Base-by-base conservation (phyloP, 768 basidiomycete species). In the Galerina sulciceps region DNA sequence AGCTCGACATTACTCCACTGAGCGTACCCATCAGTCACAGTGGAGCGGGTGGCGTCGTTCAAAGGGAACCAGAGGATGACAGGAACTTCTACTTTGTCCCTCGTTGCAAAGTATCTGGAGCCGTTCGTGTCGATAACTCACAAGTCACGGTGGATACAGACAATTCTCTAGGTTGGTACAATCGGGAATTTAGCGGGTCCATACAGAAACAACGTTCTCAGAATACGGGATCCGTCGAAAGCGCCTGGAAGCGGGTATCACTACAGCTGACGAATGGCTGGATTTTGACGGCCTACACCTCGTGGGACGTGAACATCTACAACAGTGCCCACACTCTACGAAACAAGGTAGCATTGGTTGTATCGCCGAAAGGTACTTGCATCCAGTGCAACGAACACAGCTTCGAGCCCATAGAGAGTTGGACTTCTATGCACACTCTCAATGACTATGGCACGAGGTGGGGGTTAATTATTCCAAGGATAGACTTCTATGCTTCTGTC, bases 371-470 rank as follows among this genome's bases (percentile, higher is more conserved):
- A 14, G 49, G 49, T 4, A 38, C 18, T 37, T 36, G 49, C n/a
- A 38, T 51, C 11, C 36, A 51, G 23, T 51, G 35, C 49, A 36
- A 51, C 3, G 49, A 40, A 38, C 49, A 51, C 26, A 51, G 20
- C 18, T 40, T 51, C 13, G 49, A 51, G 10, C 20, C 49, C 37
- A 8, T 51, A 15, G 17, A 20, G 23, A 38, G 20, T 51, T 51
- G 49, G 49, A 51, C 49, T 36, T 51, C 49, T 4, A 51, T 51
- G 49, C 37, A 51, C 22, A 51, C 49, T 22, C 49, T 51, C 35
- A 51, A 51, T 6, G 37, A 51, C 17, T 51, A 51, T 8, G 49
- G 49, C 36, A 51, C 49, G 6, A 51, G 38, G 37, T 51, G 49
- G 49, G 13, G 23, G 11, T 17, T 51, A 14, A 22, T 10, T 2